Percentiles rank a stretch among this genome's conserved stretches.
These are phyloP conservation scores for Bothriochloa decipiens DNA, from an alignment of 176 grass and related monocot genomes.

Conservation along the genomic window DNA sequence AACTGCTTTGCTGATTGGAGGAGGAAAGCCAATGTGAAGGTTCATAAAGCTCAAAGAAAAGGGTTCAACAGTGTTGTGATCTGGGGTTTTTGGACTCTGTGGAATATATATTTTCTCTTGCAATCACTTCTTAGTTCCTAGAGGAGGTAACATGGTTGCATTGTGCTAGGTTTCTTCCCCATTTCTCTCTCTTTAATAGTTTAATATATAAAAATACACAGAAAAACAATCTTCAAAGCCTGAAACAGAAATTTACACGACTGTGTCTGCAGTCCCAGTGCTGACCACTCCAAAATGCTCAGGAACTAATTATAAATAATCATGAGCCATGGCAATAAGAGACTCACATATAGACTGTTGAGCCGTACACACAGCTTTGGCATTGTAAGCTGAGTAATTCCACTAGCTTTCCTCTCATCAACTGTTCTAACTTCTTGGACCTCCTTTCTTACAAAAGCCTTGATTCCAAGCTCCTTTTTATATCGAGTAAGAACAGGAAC, in stretches of 20 bases:
- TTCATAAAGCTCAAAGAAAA: not conserved
- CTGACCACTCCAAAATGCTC: constrained; percentile 20
- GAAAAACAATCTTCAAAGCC: not conserved
- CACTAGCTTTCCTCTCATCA: constrained; percentile 79
- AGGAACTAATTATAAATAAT: constrained; percentile 28
- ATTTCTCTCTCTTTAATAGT: not conserved
- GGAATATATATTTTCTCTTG: not conserved
- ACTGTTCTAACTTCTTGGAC: constrained; percentile 65
- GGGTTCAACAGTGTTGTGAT: not conserved
- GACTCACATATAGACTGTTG: constrained; percentile 96
- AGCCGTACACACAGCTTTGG: constrained; percentile 89
- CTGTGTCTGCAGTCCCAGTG: not conserved
- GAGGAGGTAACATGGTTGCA: not conserved
- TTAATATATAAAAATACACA: not conserved
- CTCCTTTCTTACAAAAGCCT: constrained; percentile 90
- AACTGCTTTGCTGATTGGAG: not conserved
- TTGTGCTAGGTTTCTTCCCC: not conserved
- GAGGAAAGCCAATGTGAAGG: not conserved
- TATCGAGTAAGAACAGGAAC: constrained; percentile 92
- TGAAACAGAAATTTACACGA: constrained; percentile 13
- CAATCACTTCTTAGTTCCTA: not conserved
- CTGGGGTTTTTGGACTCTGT: not conserved
- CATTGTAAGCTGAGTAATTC: constrained; percentile 79
- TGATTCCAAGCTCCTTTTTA: constrained; percentile 93
- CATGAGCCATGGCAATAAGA: constrained; percentile 14